phyloP scores from a whole-genome alignment of 192 early-diverging fungal species.

The Podila epigama region DNA sequence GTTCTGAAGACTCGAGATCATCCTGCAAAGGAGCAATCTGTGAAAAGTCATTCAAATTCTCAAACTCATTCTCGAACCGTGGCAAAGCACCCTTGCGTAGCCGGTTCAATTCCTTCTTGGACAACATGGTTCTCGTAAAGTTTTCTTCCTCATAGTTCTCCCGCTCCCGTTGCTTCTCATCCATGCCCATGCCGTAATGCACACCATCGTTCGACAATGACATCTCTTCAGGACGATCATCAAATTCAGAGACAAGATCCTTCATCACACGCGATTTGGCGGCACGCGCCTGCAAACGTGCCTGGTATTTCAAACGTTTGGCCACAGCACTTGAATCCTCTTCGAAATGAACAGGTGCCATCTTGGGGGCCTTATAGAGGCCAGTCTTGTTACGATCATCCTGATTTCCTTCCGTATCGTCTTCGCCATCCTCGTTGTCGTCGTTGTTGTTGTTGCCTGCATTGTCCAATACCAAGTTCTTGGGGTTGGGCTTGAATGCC shows the following conservation, averaged over 20 bases:
- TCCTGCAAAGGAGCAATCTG: slow-evolving; percentile 57
- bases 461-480: slow-evolving; percentile 58
- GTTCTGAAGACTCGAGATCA: slow-evolving; percentile 55
- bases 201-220: slow-evolving; percentile 73
- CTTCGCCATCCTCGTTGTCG: slow-evolving; percentile 15
- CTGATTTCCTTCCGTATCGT: slow-evolving; percentile 35
- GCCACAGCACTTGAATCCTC: slow-evolving; percentile 64
- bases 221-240: slow-evolving; percentile 84
- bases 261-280: slow-evolving; percentile 84
- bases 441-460: slow-evolving; percentile 49
- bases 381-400: slow-evolving; percentile 57
- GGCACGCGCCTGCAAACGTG: slow-evolving; percentile 70
- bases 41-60: slow-evolving; percentile 67
- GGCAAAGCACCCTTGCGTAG: slow-evolving; percentile 62
- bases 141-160: slow-evolving; percentile 88
- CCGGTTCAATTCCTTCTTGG: slow-evolving; percentile 77
- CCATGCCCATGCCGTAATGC: slow-evolving; percentile 68
- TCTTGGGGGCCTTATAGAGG: slow-evolving; percentile 87
- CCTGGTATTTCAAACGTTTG: slow-evolving; percentile 69
- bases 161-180: slow-evolving; percentile 65
- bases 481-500: slow-evolving; percentile 91
- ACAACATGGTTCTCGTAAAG: slow-evolving; percentile 77
- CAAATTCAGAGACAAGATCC: slow-evolving; percentile 84
- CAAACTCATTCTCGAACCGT: slow-evolving; percentile 86
- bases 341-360: slow-evolving; percentile 87